Evolutionary conservation across 2,329 filamentous ascomycete genomes (phyloP).

Genomic region (Berkeleyomyces basicola): DNA sequence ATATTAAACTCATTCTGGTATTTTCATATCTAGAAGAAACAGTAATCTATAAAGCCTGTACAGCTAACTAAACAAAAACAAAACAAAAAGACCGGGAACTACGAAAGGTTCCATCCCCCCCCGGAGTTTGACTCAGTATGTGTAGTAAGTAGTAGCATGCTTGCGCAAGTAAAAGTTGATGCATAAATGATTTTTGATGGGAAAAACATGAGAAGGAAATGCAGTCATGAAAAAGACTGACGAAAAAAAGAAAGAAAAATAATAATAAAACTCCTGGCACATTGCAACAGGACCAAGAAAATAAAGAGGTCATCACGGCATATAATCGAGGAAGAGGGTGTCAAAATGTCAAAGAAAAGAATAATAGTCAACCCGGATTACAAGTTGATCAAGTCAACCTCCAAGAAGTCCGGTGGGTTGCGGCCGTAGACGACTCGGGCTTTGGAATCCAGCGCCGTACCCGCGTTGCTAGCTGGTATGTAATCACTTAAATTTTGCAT

Average conservation of each 20-base stretch:
- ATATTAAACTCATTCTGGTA: background rate
- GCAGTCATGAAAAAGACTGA: background rate
- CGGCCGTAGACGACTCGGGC: conserved; percentile 67
- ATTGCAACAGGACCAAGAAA: background rate
- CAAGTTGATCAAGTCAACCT: conserved; percentile 70
- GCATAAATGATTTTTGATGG: background rate
- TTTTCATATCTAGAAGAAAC: background rate
- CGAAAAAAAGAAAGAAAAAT: background rate
- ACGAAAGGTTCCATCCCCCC: background rate
- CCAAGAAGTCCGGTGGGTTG: conserved; percentile 78
- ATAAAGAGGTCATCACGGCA: conserved; percentile 1
- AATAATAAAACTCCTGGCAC: background rate
- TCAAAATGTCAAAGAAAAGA: background rate
- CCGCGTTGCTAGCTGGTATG: conserved; percentile 90
- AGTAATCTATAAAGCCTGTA: background rate
- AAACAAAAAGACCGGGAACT: background rate
- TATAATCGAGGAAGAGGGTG: background rate
- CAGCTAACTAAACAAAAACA: background rate
- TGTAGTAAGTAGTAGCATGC: background rate
- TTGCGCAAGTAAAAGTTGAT: conserved; percentile 1
- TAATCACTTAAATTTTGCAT: conserved; percentile 60
- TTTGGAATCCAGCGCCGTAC: conserved; percentile 72
- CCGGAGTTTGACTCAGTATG: background rate
- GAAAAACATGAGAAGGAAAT: background rate
- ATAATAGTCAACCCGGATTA: conserved; percentile 21